phyloP scores from a whole-genome alignment of 148 eudicot genomes.

The Arctostaphylos glauca region DNA sequence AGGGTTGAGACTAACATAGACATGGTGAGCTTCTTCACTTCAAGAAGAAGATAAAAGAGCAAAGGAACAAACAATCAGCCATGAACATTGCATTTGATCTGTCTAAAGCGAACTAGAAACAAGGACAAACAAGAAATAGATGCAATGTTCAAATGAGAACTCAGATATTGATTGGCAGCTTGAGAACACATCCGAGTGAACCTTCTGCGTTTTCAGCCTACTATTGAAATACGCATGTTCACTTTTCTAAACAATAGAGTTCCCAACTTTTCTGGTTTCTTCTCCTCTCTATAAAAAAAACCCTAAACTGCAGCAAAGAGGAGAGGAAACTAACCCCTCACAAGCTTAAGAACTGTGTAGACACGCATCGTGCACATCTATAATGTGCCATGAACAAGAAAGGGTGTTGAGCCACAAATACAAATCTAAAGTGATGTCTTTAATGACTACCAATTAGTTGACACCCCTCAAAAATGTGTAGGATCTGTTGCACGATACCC shows the following conservation, averaged over 20 bases:
- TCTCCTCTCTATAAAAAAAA: not conserved
- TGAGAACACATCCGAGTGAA: too few relatives aligned
- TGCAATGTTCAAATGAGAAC: not conserved
- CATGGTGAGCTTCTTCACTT: not conserved
- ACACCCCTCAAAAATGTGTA: too few relatives aligned
- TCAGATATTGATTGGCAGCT: not conserved
- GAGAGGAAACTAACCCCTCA: not conserved
- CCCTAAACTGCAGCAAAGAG: not conserved
- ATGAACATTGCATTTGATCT: constrained; percentile 1
- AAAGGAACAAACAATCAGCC: not conserved
- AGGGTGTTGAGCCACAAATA: not conserved
- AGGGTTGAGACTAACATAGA: not conserved
- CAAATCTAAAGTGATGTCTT: not conserved
- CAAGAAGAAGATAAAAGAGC: not conserved
- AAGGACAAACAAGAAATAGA: not conserved
- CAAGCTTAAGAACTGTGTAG: not conserved
- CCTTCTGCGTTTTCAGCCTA: not conserved
- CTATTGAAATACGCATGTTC: not conserved
- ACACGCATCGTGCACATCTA: too few relatives aligned
- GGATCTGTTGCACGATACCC: too few relatives aligned
- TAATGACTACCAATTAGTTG: not conserved
- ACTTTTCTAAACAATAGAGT: not conserved
- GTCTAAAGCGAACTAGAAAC: not conserved
- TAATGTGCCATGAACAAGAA: not conserved
- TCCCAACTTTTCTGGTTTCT: not conserved